Percentiles rank a stretch among this genome's conserved stretches.
phyloP scores from a whole-genome alignment of 352 stramenopile genomes.

The Pythium phragmiticola region DNA sequence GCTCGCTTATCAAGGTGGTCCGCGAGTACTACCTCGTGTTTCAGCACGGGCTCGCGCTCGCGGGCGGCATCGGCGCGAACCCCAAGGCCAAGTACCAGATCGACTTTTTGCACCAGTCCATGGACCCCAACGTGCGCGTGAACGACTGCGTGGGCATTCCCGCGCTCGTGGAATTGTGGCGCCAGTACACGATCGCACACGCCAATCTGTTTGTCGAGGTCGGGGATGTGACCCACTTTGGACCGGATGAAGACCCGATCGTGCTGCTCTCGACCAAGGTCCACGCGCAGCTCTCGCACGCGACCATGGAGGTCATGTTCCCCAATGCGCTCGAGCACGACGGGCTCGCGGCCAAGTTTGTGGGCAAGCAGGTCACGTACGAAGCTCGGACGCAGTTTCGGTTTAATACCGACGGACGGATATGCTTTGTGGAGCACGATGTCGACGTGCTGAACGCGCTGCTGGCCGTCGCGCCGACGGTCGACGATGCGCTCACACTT shows the following conservation, averaged over 20 bases:
- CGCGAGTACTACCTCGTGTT: slow-evolving; percentile 31
- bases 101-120: slow-evolving; percentile 25
- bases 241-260: slow-evolving; percentile 21
- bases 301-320: slow-evolving; percentile 31
- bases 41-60: slow-evolving; percentile 25
- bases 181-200: slow-evolving; percentile 27
- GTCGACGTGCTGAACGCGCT: slow-evolving; percentile 20
- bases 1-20: slow-evolving; percentile 26
- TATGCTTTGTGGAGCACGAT: slow-evolving; percentile 23
- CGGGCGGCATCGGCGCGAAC: slow-evolving; percentile 1
- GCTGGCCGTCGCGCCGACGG: neutral
- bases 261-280: slow-evolving; percentile 23
- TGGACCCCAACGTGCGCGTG: slow-evolving; percentile 25
- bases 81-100: slow-evolving; percentile 29
- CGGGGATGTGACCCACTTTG: slow-evolving; percentile 20
- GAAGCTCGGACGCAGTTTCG: slow-evolving; percentile 24
- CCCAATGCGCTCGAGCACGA: slow-evolving; percentile 19
- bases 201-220: slow-evolving; percentile 27
- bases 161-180: slow-evolving; percentile 29
- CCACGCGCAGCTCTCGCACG: slow-evolving; percentile 24
- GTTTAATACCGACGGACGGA: slow-evolving; percentile 27
- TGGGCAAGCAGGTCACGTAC: slow-evolving; percentile 25
- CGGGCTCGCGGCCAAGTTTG: slow-evolving; percentile 23
- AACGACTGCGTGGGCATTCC: slow-evolving; percentile 24
- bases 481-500: slow-evolving; percentile 14